Percentiles rank a stretch among this genome's conserved stretches.
Conservation (phyloP, 345 rosid genomes). For the Lagerstroemia speciosa region DNA sequence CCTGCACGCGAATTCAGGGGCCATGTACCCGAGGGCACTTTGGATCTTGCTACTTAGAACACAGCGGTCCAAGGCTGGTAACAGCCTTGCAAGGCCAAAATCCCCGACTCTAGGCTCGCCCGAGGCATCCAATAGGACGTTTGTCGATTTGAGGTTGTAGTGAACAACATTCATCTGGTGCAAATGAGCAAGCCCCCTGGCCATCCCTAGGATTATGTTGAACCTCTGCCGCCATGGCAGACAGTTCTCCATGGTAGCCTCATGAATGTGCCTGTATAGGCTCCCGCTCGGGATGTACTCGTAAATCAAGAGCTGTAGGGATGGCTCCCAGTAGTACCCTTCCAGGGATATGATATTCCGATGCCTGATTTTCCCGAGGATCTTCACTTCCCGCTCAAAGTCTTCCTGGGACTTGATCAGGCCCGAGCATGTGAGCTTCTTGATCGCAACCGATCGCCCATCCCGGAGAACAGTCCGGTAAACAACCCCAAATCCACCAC, state of each 20-base stretch:
- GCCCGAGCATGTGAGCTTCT: constrained; percentile 75
- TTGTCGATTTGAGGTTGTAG: constrained; percentile 88
- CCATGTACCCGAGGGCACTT: constrained; percentile 95
- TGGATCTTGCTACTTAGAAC: constrained; percentile 93
- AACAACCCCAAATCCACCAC: constrained; percentile 96
- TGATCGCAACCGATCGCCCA: constrained; percentile 80
- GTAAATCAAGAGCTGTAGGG: constrained; percentile 76
- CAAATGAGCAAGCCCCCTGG: constrained; percentile 76
- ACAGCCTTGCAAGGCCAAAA: constrained; percentile 70
- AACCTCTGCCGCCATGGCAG: constrained; percentile 86
- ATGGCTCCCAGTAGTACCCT: constrained; percentile 92
- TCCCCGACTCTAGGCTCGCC: constrained; percentile 87
- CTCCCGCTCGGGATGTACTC: constrained; percentile 70
- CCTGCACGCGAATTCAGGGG: constrained; percentile 94
- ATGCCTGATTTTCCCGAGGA: constrained; percentile 69
- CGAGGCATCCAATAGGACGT: constrained; percentile 63
- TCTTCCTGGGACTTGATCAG: constrained; percentile 86
- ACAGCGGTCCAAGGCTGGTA: constrained; percentile 76
- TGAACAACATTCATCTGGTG: constrained; percentile 67
- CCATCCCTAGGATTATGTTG: constrained; percentile 72
- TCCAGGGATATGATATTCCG: constrained; percentile 64
- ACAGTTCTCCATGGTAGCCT: constrained; percentile 25
- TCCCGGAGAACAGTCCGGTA: constrained; percentile 67
- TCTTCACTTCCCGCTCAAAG: constrained; percentile 75
- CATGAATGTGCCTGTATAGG: constrained; percentile 73